Base-by-base conservation (phyloP, 78 protist species). In the Chrysochromulina parva region DNA sequence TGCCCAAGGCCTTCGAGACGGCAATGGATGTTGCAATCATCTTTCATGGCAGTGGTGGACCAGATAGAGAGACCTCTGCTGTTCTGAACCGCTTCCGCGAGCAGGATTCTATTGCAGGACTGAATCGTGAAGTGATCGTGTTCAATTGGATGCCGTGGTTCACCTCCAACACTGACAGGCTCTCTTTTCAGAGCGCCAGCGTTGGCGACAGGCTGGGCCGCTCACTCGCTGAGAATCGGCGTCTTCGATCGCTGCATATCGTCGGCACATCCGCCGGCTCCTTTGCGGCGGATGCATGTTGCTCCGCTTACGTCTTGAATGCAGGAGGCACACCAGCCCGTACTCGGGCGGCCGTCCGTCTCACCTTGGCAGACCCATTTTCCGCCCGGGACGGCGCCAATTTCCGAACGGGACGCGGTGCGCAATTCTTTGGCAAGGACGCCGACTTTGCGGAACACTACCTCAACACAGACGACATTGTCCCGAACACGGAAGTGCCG, bases 391-490 rank as follows among this genome's bases (percentile, higher is more conserved):
- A 7, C 62, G 62, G 13, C 62, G 62, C 7, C 62, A 13, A 58
- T 13, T 7, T 7, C 24, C 62, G 62, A 13, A 7, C 24, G 24
- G 13, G 24, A 7, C 13, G 24, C 62, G 62, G 78, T 13, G 78
- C 78, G 13, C 10, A 28, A 28, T 13, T 26, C 24, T 69, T 69
- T 50, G 78, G 78, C 16, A 5, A 50, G 48, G 38, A 24, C 78
- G 78, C 78, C 78, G 78, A 69, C 78, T 69, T 69, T 28, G 78
- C 78, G 24, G 78, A 69, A 50, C 78, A 69, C 48, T 69, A 26
- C 78, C 48, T 69, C 14, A 69, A 69, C 50, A 69, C 78, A 3
- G 78, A 69, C 50, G 78, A 69, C 78, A 11, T 69, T 50, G 78
- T 69, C 50, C 78, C 78, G 26, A 17, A 9, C 38, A 24, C n/a